Conservation (phyloP, 176 grass and related monocot genomes). For the Aegilops tauschii region DNA sequence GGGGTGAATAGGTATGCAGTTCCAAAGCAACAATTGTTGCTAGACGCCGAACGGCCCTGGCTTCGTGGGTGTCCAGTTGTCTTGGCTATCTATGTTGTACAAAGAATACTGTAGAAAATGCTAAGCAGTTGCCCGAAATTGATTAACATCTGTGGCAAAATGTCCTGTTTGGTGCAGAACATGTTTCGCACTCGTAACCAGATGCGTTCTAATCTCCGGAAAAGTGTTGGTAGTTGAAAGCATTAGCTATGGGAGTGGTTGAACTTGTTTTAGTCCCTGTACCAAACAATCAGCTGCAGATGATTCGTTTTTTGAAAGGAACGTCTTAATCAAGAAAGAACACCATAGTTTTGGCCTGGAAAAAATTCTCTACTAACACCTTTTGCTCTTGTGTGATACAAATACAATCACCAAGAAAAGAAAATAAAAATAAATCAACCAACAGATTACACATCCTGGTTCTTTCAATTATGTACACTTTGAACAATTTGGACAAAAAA, state of each 20-base stretch:
- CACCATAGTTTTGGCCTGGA: too few relatives aligned
- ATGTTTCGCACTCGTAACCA: background rate
- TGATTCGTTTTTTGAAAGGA: background rate
- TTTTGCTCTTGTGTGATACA: background rate
- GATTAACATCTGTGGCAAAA: background rate
- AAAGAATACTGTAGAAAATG: constrained; percentile 22
- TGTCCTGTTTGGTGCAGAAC: background rate
- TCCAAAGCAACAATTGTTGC: constrained; percentile 78
- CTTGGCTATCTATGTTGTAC: constrained; percentile 30
- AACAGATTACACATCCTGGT: background rate
- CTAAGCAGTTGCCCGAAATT: background rate
- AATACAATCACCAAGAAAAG: constrained; percentile 4
- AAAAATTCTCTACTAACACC: background rate
- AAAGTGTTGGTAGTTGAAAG: too few relatives aligned
- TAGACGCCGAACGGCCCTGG: background rate
- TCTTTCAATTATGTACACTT: constrained; percentile 8
- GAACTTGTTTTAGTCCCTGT: background rate
- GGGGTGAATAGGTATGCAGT: background rate
- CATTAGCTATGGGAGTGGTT: background rate
- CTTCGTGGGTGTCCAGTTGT: background rate
- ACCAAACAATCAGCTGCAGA: too few relatives aligned
- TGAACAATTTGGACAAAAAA: background rate
- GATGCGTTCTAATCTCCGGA: background rate
- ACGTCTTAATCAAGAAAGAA: background rate
- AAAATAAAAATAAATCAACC: constrained; percentile 7